Conservation (phyloP, 495 filamentous ascomycete genomes). For the Tuber brumale region DNA sequence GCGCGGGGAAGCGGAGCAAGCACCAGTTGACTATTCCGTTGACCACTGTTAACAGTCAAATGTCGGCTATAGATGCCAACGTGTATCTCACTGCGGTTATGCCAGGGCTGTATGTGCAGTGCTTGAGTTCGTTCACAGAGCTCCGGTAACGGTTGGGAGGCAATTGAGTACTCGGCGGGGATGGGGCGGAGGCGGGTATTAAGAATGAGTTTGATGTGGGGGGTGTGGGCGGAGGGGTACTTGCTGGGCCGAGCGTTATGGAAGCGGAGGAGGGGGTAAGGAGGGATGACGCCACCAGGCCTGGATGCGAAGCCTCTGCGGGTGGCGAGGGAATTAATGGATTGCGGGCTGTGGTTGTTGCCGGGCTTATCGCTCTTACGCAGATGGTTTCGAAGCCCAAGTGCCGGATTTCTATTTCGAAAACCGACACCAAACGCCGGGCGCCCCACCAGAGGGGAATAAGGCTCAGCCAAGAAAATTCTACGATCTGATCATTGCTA, state of each 20-base stretch:
- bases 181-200: slow-evolving; percentile 46
- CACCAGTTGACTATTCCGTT: too few relatives aligned
- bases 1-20: too few relatives aligned
- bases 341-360: slow-evolving; percentile 51
- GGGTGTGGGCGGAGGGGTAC: slow-evolving; percentile 69
- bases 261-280: slow-evolving; percentile 69
- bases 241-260: slow-evolving; percentile 76
- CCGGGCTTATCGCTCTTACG: too few relatives aligned
- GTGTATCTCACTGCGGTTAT: too few relatives aligned
- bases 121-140: slow-evolving; percentile 53
- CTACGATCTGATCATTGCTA: too few relatives aligned
- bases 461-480: too few relatives aligned
- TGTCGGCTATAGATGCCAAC: too few relatives aligned
- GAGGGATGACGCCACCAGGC: slow-evolving; percentile 43
- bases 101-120: too few relatives aligned
- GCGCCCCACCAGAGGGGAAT: slow-evolving; percentile 4
- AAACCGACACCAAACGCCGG: too few relatives aligned
- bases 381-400: too few relatives aligned
- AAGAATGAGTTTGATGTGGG: slow-evolving; percentile 70
- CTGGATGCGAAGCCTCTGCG: slow-evolving; percentile 33
- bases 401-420: too few relatives aligned
- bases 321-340: slow-evolving; percentile 14
- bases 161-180: slow-evolving; percentile 63
- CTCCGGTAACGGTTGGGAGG: slow-evolving; percentile 72
- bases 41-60: too few relatives aligned